Evolutionary conservation across 306 rosid genomes (phyloP), one percentile per base, ranked within the genome.

Genomic region (Crataegus laevigata): DNA sequence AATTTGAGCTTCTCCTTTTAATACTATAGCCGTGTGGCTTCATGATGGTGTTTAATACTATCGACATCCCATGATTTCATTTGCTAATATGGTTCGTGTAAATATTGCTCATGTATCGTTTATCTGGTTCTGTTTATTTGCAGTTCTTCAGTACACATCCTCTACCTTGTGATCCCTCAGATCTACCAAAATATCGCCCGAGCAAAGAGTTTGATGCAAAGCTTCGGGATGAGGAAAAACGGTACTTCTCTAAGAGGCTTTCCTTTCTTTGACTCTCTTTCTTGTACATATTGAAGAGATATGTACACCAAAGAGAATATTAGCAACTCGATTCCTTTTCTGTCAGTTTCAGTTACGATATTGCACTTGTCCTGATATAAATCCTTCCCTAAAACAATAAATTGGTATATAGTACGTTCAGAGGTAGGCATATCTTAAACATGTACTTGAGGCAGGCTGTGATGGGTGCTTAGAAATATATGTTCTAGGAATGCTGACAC

Each of bases 191-290:
- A 79, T 88, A 90, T 82, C 87, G 93, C 75, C 96, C 96, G 52
- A 86, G 96, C 87, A 94, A 94, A 82, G 97, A 91, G 84, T 82
- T 86, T 19, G 92, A 91, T 78, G 91, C 87, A 74, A 94, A 79
- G 86, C 89, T 69, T 63, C 87, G 88, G 71, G 89, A 89, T 13
- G 89, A 91, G 70, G 96, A 90, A 84, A 69, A 45, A 72, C 83
- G 90, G 98, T 94, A 87, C 57, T n/a, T 26, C 32, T 69, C 38
- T 6, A 19, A 38, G 45, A 28, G 25, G 50, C 64, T 50, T 77
- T 32, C 54, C 40, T 69, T 58, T 78, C 45, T 73, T 22, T 71
- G 54, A 40, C 58, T 68, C 57, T 5, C 21, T 50, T 6, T 4
- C 36, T 36, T 70, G 26, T 73, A 21, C 30, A 8, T 24, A 58